These are phyloP conservation scores for Fusarium haematococcum DNA, from an alignment of 2,329 filamentous ascomycete species.

Conservation along the genomic window DNA sequence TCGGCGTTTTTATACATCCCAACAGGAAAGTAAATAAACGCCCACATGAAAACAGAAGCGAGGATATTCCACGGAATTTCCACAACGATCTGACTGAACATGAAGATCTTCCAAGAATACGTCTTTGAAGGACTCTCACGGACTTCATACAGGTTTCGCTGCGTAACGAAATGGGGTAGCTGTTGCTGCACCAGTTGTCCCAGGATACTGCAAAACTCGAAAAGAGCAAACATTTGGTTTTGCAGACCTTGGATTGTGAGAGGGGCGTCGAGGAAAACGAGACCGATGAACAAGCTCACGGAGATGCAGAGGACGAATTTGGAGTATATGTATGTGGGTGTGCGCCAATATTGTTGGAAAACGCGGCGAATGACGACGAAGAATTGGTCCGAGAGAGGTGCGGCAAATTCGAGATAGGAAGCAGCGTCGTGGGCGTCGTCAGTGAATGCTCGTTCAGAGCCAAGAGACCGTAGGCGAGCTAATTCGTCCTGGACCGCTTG, in stretches of 20 bases:
- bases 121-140: constrained; percentile 75
- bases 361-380: constrained; percentile 50
- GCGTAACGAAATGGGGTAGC: constrained; percentile 77
- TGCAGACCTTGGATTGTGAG: constrained; percentile 74
- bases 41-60: neutral
- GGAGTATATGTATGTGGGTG: constrained; percentile 72
- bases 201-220: constrained; percentile 78
- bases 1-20: neutral
- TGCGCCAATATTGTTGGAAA: constrained; percentile 50
- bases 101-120: constrained; percentile 76
- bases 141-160: constrained; percentile 76
- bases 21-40: neutral
- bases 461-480: constrained; percentile 28
- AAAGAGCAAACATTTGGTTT: constrained; percentile 78
- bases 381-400: constrained; percentile 45
- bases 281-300: constrained; percentile 71
- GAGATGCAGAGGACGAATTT: constrained; percentile 51
- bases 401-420: constrained; percentile 47
- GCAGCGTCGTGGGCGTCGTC: neutral
- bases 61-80: constrained; percentile 72
- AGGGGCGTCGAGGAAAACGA: constrained; percentile 72
- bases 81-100: constrained; percentile 70
- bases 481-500: constrained; percentile 49
- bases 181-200: constrained; percentile 72
- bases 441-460: rapidly evolving